Conservation (phyloP, 2,329 filamentous ascomycete species). For the Cytospora piceicola region DNA sequence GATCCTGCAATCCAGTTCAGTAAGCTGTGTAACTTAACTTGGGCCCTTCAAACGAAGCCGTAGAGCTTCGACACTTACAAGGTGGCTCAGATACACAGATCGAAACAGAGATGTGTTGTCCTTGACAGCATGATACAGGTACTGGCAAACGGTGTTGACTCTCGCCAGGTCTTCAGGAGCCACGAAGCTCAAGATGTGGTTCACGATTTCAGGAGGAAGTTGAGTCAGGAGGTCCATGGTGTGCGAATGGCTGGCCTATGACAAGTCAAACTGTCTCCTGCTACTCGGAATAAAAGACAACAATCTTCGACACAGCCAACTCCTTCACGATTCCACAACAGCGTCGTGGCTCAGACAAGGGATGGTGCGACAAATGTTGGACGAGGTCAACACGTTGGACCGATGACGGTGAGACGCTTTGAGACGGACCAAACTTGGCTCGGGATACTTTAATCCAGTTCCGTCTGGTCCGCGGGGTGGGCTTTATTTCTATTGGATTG, state of each 20-base stretch:
- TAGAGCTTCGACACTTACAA: slow-evolving; percentile 48
- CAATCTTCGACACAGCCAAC: not conserved
- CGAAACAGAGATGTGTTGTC: slow-evolving; percentile 64
- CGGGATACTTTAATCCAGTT: not conserved
- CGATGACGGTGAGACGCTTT: not conserved
- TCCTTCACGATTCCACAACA: not conserved
- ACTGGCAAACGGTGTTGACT: slow-evolving; percentile 56
- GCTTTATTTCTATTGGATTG: not conserved
- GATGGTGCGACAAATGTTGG: not conserved
- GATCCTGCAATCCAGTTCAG: slow-evolving; percentile 14
- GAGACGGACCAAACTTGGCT: not conserved
- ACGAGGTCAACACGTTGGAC: not conserved
- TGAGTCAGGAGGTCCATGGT: slow-evolving; percentile 42
- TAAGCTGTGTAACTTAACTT: not conserved
- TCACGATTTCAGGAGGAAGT: slow-evolving; percentile 66
- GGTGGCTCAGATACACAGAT: slow-evolving; percentile 60
- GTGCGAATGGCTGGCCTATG: not conserved
- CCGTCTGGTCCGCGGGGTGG: not conserved
- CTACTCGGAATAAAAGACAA: not conserved
- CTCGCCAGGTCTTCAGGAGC: slow-evolving; percentile 59
- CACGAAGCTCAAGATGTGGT: slow-evolving; percentile 62
- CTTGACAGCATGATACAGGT: slow-evolving; percentile 57
- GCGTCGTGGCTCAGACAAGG: not conserved
- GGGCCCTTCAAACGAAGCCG: not conserved
- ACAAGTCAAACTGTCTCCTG: not conserved